phyloP scores from a whole-genome alignment of 345 rosid genomes.

The Lepidium didymum region DNA sequence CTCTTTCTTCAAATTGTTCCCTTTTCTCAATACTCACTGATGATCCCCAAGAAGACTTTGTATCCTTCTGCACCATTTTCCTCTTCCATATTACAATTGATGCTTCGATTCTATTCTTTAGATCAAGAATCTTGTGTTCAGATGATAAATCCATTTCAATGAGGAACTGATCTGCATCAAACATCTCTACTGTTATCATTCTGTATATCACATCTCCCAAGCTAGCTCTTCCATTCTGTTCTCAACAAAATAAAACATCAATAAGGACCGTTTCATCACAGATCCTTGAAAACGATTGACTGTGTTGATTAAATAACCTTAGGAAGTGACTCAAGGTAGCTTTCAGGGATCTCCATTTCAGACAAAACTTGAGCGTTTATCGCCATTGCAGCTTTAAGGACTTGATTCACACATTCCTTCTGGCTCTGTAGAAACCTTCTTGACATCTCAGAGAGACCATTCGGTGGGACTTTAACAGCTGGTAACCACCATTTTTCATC shows the following conservation, averaged over 20 bases:
- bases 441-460: slow-evolving; percentile 60
- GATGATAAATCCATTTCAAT: slow-evolving; percentile 62
- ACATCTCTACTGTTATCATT: slow-evolving; percentile 65
- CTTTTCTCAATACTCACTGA: slow-evolving; percentile 81
- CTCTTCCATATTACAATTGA: slow-evolving; percentile 84
- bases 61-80: slow-evolving; percentile 76
- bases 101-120: slow-evolving; percentile 86
- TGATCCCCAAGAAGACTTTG: slow-evolving; percentile 81
- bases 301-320: slow-evolving; percentile 40
- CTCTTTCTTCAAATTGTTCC: slow-evolving; percentile 87
- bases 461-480: slow-evolving; percentile 60
- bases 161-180: slow-evolving; percentile 74
- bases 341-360: slow-evolving; percentile 87
- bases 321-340: slow-evolving; percentile 79
- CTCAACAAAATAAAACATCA: background rate
- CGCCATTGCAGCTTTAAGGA: slow-evolving; percentile 94
- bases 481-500: slow-evolving; percentile 97
- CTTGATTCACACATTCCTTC: slow-evolving; percentile 83
- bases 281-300: background rate
- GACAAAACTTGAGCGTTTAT: slow-evolving; percentile 80
- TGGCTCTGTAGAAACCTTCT: slow-evolving; percentile 72
- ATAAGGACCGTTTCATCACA: background rate
- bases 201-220: slow-evolving; percentile 72
- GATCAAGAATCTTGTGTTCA: slow-evolving; percentile 75
- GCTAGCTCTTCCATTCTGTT: slow-evolving; percentile 80